Evolutionary conservation across 2,329 filamentous ascomycete species (phyloP).

Genomic region (Mariannaea elegans): DNA sequence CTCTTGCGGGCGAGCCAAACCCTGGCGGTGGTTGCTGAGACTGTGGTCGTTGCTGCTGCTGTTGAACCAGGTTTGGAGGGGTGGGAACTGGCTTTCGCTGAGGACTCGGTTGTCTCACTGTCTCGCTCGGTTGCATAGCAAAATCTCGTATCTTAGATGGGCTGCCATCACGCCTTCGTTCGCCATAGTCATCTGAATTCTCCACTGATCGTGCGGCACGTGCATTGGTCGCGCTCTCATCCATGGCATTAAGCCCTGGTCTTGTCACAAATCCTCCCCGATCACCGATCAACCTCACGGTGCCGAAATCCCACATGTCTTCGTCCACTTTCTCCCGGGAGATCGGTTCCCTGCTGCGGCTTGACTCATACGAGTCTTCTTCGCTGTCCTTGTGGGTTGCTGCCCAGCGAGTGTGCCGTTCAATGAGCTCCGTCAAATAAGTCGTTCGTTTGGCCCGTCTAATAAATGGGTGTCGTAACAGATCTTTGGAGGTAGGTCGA

Average conservation of each 20-base stretch:
- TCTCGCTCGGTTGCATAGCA: slow-evolving; percentile 58
- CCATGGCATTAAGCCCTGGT: slow-evolving; percentile 74
- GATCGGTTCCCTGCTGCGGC: slow-evolving; percentile 60
- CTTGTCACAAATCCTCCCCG: slow-evolving; percentile 65
- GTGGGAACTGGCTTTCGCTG: slow-evolving; percentile 63
- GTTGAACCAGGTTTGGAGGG: not conserved
- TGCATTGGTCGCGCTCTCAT: slow-evolving; percentile 82
- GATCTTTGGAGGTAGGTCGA: slow-evolving; percentile 83
- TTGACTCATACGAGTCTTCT: slow-evolving; percentile 67
- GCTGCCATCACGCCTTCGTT: slow-evolving; percentile 59
- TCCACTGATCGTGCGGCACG: slow-evolving; percentile 66
- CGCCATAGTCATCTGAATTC: slow-evolving; percentile 59
- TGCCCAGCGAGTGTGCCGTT: slow-evolving; percentile 87
- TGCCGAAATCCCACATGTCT: slow-evolving; percentile 99
- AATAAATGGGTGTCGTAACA: slow-evolving; percentile 91
- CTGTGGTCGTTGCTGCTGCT: slow-evolving; percentile 24
- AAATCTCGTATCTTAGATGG: slow-evolving; percentile 62
- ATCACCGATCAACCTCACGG: slow-evolving; percentile 81
- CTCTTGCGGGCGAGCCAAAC: slow-evolving; percentile 63
- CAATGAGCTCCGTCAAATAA: slow-evolving; percentile 96
- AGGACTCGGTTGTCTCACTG: slow-evolving; percentile 68
- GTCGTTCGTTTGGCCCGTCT: slow-evolving; percentile 92
- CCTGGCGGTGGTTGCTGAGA: slow-evolving; percentile 26
- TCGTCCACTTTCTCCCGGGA: slow-evolving; percentile 72
- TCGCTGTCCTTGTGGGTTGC: slow-evolving; percentile 79